These are phyloP conservation scores for Umbelopsis sp. DNA, from an alignment of 192 early-diverging fungal genomes.

Conservation along the genomic window DNA sequence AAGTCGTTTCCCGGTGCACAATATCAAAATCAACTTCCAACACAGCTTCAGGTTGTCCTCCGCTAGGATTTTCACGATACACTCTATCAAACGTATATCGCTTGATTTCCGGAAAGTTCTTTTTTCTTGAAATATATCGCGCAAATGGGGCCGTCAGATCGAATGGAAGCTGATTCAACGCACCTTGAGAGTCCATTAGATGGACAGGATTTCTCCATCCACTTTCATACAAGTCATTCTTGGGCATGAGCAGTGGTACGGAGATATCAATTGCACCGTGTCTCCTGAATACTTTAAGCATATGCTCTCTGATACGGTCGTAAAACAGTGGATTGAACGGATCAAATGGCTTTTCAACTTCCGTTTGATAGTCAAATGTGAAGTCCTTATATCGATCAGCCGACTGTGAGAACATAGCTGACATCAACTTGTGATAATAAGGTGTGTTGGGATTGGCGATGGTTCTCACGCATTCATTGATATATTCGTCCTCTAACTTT, in stretches of 20 bases:
- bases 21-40: constrained; percentile 93
- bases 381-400: constrained; percentile 86
- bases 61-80: constrained; percentile 75
- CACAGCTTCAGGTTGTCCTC: constrained; percentile 82
- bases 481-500: constrained; percentile 85
- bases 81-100: constrained; percentile 86
- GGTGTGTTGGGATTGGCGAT: constrained; percentile 89
- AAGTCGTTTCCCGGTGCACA: constrained; percentile 59
- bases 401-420: constrained; percentile 75
- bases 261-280: constrained; percentile 87
- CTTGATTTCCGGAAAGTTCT: constrained; percentile 72
- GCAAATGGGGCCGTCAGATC: constrained; percentile 95
- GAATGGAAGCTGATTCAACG: constrained; percentile 82
- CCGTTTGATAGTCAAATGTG: constrained; percentile 82
- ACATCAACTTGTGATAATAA: constrained; percentile 82
- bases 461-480: constrained; percentile 86
- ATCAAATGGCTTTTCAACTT: constrained; percentile 49
- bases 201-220: constrained; percentile 71
- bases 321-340: constrained; percentile 68
- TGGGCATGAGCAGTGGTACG: constrained; percentile 83
- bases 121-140: constrained; percentile 74
- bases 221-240: constrained; percentile 65
- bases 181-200: constrained; percentile 81
- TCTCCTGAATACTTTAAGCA: constrained; percentile 74
- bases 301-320: constrained; percentile 70